These are phyloP conservation scores for Hemerocallis citrina DNA, from an alignment of 106 monocot genomes.

Conservation along the genomic window DNA sequence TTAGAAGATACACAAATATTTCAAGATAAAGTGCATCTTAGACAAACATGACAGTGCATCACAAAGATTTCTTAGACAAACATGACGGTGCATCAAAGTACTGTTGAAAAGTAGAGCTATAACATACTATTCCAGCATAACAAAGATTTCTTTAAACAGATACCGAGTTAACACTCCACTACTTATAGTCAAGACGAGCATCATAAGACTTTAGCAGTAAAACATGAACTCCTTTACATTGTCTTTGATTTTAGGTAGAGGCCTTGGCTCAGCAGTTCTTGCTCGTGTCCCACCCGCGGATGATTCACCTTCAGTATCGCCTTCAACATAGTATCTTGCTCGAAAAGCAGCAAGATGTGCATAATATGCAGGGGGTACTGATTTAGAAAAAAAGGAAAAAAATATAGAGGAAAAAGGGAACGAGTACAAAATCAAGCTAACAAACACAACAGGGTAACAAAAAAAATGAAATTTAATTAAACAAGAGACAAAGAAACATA, in stretches of 20 bases:
- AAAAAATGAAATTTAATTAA: not conserved
- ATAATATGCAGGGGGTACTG: conserved; percentile 60
- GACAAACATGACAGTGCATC: too few relatives aligned
- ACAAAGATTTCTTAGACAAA: too few relatives aligned
- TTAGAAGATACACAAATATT: too few relatives aligned
- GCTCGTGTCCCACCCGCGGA: not conserved
- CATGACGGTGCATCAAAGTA: too few relatives aligned
- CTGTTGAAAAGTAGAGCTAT: too few relatives aligned
- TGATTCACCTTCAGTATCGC: conserved; percentile 20
- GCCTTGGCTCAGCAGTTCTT: not conserved
- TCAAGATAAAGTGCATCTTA: too few relatives aligned
- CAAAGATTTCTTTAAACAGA: too few relatives aligned
- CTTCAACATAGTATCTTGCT: conserved; percentile 45
- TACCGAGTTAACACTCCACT: too few relatives aligned
- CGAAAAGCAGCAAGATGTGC: conserved; percentile 55
- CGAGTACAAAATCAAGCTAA: not conserved
- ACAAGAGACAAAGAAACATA: conserved; percentile 6
- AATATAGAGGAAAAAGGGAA: not conserved
- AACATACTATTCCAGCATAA: too few relatives aligned
- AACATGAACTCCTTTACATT: conserved; percentile 78
- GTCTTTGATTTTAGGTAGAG: conserved; percentile 35
- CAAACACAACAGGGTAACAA: not conserved
- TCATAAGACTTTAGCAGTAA: conserved; percentile 42
- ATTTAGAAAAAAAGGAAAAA: not conserved
- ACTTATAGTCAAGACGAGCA: too few relatives aligned